Base-by-base conservation (phyloP, 768 basidiomycete genomes). In the Termitomyces sp. region DNA sequence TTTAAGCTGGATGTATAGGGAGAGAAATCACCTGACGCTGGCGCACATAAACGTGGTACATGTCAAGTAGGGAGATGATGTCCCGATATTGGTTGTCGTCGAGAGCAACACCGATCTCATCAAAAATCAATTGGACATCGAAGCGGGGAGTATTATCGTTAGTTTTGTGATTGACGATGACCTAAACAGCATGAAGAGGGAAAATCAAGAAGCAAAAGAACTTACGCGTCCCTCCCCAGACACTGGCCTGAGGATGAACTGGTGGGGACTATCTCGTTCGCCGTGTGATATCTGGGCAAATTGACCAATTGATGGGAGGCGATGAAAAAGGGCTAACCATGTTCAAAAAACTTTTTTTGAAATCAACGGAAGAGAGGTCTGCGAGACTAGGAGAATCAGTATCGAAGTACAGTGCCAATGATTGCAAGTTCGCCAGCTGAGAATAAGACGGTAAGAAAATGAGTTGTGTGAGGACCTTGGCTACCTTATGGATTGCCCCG, bases 61-160 rank as follows among this genome's bases (percentile, higher is more conserved):
- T 94, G 70, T 98, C 95, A 60, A 95, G 79, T 47, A 98, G 81
- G 22, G 92, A 95, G 58, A 98, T 93, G 24, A 83, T 85, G 71
- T 98, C 94, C 54, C 93, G 84, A 69, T 98, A 99, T 72, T 99
- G 97, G 64, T 95, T 84, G 62, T 93, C 87, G 69, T 99, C 96
- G 50, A 99, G 76, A 22, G 89, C 82, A 57, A 98, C 85, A 8
- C 90, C 95, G 53, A 99, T 95, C 71, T 98, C 93, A 64, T 97
- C 87, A 70, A 98, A 98, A 18, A 88, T 75, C 34, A 98, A 78
- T 65, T 91, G 87, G 3, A 92, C 83, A 66, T 98, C 95, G 61
- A 92, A 91, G 39, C 88, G 87, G 30, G 97, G 94, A 3, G 82
- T 90, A 58, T 84, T 78, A 49, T 80, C 80, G 65, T 89, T 84